phyloP scores from a whole-genome alignment of 2,329 filamentous ascomycete species.

The Graphiopsis chlorocephala region DNA sequence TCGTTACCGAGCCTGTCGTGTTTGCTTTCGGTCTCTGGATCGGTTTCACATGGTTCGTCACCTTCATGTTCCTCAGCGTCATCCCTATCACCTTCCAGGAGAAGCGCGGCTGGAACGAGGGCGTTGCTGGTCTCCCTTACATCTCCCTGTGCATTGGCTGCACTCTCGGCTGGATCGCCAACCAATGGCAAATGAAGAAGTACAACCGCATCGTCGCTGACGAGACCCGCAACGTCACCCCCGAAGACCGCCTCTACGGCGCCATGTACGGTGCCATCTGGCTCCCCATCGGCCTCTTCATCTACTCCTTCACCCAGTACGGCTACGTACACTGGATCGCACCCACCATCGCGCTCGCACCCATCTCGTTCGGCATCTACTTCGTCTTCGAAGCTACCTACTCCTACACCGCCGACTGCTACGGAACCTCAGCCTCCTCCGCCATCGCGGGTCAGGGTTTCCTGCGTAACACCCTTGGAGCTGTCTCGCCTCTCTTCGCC shows the following conservation, averaged over 20 bases:
- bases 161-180: slow-evolving; percentile 47
- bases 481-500: slow-evolving; percentile 52
- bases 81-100: slow-evolving; percentile 52
- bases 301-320: slow-evolving; percentile 56
- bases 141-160: slow-evolving; percentile 51
- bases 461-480: slow-evolving; percentile 54
- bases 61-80: slow-evolving; percentile 54
- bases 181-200: slow-evolving; percentile 52
- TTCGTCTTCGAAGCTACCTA: slow-evolving; percentile 50
- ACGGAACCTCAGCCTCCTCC: slow-evolving; percentile 45
- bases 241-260: slow-evolving; percentile 50
- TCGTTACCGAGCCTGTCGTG: slow-evolving; percentile 49
- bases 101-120: slow-evolving; percentile 53
- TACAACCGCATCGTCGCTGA: slow-evolving; percentile 44
- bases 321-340: slow-evolving; percentile 49
- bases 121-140: slow-evolving; percentile 46
- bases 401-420: slow-evolving; percentile 53
- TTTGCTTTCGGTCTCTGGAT: slow-evolving; percentile 54
- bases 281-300: slow-evolving; percentile 50
- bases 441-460: slow-evolving; percentile 52
- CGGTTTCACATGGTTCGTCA: slow-evolving; percentile 53
- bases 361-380: slow-evolving; percentile 54
- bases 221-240: slow-evolving; percentile 37
- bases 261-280: slow-evolving; percentile 48
- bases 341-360: slow-evolving; percentile 48